These are phyloP conservation scores for Aspergillus costaricaensis DNA, from an alignment of 2,329 filamentous ascomycete genomes.

Conservation along the genomic window DNA sequence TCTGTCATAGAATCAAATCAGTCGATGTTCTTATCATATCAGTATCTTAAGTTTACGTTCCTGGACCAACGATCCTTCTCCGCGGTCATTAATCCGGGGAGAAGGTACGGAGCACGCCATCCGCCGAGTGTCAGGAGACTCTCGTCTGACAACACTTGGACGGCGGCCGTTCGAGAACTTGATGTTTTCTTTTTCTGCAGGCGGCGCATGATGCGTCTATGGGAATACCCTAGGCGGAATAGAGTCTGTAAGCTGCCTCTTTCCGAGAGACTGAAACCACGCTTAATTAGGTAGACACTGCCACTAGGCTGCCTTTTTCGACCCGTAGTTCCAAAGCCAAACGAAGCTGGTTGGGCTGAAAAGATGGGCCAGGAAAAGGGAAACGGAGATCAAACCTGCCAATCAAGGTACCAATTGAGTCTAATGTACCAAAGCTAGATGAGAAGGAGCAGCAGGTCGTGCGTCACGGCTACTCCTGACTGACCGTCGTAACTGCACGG, in stretches of 20 bases:
- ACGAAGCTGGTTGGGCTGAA: background rate
- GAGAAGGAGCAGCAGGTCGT: background rate
- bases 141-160: background rate
- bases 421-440: background rate
- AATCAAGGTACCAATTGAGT: background rate
- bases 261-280: background rate
- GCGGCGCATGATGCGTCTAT: background rate
- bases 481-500: background rate
- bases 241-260: background rate
- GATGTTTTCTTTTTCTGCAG: constrained; percentile 15
- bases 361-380: background rate
- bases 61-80: constrained; percentile 15
- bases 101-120: constrained; percentile 14
- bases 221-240: background rate
- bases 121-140: constrained; percentile 16
- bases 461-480: background rate
- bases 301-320: background rate
- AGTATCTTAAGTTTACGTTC: constrained; percentile 4
- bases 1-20: constrained; percentile 14
- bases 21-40: constrained; percentile 1
- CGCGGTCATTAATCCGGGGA: constrained; percentile 15
- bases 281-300: background rate
- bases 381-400: background rate
- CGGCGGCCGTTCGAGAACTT: constrained; percentile 10
- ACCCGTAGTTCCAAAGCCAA: background rate